Base-by-base conservation (phyloP, 768 basidiomycete species). In the Boletus rubescentipes region DNA sequence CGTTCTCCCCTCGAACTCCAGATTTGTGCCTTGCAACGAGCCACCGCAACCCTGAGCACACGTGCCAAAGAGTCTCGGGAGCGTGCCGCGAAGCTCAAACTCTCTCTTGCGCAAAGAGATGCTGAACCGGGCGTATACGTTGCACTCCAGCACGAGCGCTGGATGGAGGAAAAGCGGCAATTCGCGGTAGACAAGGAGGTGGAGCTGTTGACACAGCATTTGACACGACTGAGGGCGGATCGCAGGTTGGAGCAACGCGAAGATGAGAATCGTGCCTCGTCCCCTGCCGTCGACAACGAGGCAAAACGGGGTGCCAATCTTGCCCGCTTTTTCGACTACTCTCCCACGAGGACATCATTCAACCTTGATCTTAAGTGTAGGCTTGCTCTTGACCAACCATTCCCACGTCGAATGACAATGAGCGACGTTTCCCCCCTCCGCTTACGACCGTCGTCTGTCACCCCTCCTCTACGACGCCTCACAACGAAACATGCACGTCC, bases 161-260 rank as follows among this genome's bases (percentile, higher is more conserved):
- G 80, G 81, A 69, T 76, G 67, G 77, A 78, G 54, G 82, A 84
- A 58, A 74, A 73, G 55, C 69, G 75, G 51, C 73, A 74, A 49
- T 49, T 57, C 30, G 71, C 66, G 20, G 70, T 72, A 18, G 68
- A 73, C 50, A 60, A 72, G 45, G 71, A 81, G 51, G 65, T 71
- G 29, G 68, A 73, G 57, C 55, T 50, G 23, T 53, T 79, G 51
- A 67, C 66, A 51, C 68, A 72, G 54, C 73, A 75, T 35, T 61
- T 80, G 32, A 57, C 61, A 38, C 64, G 58, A 39, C 55, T 77
- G 49, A 54, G 51, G 61, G 68, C 56, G 67, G 47, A 67, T 69
- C 67, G 46, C 14, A 39, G 34, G n/a, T 51, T 52, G 20, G 58
- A 53, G 53, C 46, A 47, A 42, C 23, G 51, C 34, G 45, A 61